A percentile compares a stretch with the other conserved stretches of the same genome.
Conservation (phyloP, 306 rosid genomes). For the Rubus parviflorus region DNA sequence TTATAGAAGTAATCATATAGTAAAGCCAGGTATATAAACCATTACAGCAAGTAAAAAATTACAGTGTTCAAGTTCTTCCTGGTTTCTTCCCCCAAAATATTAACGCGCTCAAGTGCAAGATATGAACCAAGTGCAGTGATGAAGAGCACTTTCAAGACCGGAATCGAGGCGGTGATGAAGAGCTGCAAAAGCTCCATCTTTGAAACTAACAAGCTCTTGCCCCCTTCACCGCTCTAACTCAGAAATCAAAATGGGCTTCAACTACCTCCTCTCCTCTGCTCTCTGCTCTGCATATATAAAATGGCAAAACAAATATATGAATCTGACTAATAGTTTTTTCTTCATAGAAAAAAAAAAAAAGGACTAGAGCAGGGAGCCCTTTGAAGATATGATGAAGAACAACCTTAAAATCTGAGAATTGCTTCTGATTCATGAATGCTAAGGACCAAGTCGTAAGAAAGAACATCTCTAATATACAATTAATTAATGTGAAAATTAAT, state of each 20-base stretch:
- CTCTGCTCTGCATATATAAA: too few relatives aligned
- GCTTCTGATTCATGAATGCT: too few relatives aligned
- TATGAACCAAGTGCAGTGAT: slow-evolving; percentile 50
- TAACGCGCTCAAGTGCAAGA: slow-evolving; percentile 52
- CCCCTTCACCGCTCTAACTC: neutral
- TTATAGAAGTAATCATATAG: neutral
- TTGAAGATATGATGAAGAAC: neutral
- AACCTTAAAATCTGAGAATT: neutral
- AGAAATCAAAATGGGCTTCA: neutral
- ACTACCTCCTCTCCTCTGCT: neutral
- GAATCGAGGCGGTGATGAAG: slow-evolving; percentile 51
- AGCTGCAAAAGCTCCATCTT: slow-evolving; percentile 43
- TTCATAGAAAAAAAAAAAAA: too few relatives aligned
- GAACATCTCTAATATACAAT: too few relatives aligned
- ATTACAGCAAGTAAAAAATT: neutral
- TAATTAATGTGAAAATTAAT: neutral
- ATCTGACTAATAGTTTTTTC: too few relatives aligned
- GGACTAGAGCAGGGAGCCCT: too few relatives aligned
- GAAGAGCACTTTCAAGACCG: slow-evolving; percentile 55
- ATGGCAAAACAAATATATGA: too few relatives aligned
- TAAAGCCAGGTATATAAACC: neutral
- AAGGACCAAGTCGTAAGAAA: too few relatives aligned
- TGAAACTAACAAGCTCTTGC: neutral
- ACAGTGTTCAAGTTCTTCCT: slow-evolving; percentile 52
- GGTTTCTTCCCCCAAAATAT: slow-evolving; percentile 42